phyloP scores from a whole-genome alignment of 2,329 filamentous ascomycete genomes.

The Colletotrichum sublineola region DNA sequence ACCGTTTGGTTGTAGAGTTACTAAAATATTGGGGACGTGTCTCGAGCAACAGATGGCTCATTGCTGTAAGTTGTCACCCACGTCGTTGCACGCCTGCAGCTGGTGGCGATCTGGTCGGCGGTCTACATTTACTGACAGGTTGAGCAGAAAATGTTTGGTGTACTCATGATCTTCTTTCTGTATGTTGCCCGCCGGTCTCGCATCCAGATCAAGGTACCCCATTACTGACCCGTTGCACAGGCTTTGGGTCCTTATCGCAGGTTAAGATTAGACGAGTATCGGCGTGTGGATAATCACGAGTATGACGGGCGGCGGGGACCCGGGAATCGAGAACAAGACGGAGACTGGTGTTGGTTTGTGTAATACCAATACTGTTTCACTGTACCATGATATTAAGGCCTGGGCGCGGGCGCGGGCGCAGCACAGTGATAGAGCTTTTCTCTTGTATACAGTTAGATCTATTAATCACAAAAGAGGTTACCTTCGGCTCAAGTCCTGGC shows the following conservation, averaged over 20 bases:
- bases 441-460: constrained; percentile 38
- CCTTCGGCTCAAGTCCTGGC: constrained; percentile 27
- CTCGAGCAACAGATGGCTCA: constrained; percentile 93
- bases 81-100: not conserved
- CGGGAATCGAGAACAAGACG: constrained; percentile 3
- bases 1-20: constrained; percentile 67
- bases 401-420: constrained; percentile 20
- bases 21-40: constrained; percentile 98
- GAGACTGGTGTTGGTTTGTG: constrained; percentile 32
- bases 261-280: constrained; percentile 49
- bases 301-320: constrained; percentile 7
- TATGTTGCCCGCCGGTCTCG: constrained; percentile 53
- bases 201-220: constrained; percentile 28
- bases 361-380: constrained; percentile 36
- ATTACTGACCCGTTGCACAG: constrained; percentile 48
- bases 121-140: constrained; percentile 19
- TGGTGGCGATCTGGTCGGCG: not conserved
- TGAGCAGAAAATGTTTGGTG: constrained; percentile 76
- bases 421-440: constrained; percentile 33
- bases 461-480: constrained; percentile 39
- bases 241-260: constrained; percentile 77
- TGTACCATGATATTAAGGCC: constrained; percentile 38
- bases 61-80: constrained; percentile 64
- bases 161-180: constrained; percentile 94
- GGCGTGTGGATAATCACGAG: not conserved